A percentile compares a stretch with the other conserved stretches of the same genome.
These are phyloP conservation scores for Berkeleyomyces basicola DNA, from an alignment of 2,329 filamentous ascomycete genomes.

Conservation along the genomic window DNA sequence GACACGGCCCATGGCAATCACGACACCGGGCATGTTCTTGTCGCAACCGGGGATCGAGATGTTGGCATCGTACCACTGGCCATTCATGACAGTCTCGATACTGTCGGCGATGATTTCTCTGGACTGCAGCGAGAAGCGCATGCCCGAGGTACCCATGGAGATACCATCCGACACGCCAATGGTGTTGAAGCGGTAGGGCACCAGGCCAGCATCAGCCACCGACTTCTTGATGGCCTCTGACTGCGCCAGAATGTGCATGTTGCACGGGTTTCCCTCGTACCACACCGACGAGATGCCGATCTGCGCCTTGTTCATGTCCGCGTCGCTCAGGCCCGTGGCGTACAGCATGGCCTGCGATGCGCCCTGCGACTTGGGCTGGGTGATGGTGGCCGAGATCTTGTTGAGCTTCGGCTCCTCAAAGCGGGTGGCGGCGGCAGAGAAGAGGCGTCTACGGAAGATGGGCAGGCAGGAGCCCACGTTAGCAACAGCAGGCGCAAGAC, in stretches of 20 bases:
- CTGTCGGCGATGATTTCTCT: conserved; percentile 95
- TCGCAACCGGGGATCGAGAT: conserved; percentile 94
- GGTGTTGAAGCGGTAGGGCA: conserved; percentile 97
- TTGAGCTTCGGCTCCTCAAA: conserved; percentile 45
- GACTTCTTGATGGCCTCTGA: conserved; percentile 55
- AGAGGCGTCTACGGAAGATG: conserved; percentile 26
- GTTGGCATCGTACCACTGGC: conserved; percentile 97
- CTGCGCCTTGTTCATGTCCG: conserved; percentile 90
- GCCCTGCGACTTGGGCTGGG: conserved; percentile 93
- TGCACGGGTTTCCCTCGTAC: conserved; percentile 97
- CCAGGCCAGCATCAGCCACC: conserved; percentile 53
- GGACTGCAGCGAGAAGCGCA: conserved; percentile 89
- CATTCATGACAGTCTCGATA: conserved; percentile 97
- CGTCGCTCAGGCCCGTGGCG: conserved; percentile 73
- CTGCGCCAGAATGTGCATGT: conserved; percentile 93
- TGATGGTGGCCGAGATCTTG: conserved; percentile 69
- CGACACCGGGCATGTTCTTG: conserved; percentile 96
- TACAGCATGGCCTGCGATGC: conserved; percentile 99
- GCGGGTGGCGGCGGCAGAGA: conserved; percentile 33
- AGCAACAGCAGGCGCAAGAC: conserved; percentile 2
- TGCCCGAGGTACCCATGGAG: conserved; percentile 94
- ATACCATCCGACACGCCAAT: conserved; percentile 96
- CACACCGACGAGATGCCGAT: conserved; percentile 96
- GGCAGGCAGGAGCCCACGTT: conserved; percentile 1
- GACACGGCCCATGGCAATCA: conserved; percentile 86